A percentile compares a stretch with the other conserved stretches of the same genome.
Conservation (phyloP, 148 eudicot genomes). For the Vaccinium macrocarpon region DNA sequence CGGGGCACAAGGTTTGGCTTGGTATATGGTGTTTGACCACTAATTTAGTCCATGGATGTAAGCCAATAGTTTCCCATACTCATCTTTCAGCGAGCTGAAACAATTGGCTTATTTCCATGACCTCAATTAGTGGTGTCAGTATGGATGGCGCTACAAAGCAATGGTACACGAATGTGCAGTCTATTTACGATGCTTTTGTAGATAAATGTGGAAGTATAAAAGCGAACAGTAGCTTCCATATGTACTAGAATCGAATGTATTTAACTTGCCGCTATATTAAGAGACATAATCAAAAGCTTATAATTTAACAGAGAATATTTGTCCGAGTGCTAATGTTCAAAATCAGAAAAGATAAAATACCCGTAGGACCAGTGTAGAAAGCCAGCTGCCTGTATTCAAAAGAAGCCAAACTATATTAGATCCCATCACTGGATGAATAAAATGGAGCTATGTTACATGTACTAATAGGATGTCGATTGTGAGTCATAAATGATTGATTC, state of each 20-base stretch:
- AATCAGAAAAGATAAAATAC: conserved; percentile 10
- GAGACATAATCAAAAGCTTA: background rate
- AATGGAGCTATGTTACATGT: background rate
- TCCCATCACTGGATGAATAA: background rate
- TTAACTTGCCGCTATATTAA: background rate
- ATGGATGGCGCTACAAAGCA: background rate
- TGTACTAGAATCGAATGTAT: background rate
- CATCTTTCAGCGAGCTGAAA: too few species aligned
- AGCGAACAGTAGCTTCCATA: background rate
- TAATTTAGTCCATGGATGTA: background rate
- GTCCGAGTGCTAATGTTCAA: background rate
- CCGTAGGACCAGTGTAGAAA: conserved; percentile 41
- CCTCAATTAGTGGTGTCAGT: too few species aligned
- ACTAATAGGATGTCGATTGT: background rate
- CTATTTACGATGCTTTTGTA: background rate
- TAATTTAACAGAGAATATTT: background rate
- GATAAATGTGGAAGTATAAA: background rate
- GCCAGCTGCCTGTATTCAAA: conserved; percentile 39
- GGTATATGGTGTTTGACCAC: background rate
- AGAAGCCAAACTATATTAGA: conserved; percentile 8
- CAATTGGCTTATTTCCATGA: too few species aligned
- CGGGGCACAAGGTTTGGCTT: background rate
- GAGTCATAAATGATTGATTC: background rate
- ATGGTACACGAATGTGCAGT: background rate
- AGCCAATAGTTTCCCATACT: background rate